Evolutionary conservation across 2,329 filamentous ascomycete genomes (phyloP).

Genomic region (Penicillium corylophilum): DNA sequence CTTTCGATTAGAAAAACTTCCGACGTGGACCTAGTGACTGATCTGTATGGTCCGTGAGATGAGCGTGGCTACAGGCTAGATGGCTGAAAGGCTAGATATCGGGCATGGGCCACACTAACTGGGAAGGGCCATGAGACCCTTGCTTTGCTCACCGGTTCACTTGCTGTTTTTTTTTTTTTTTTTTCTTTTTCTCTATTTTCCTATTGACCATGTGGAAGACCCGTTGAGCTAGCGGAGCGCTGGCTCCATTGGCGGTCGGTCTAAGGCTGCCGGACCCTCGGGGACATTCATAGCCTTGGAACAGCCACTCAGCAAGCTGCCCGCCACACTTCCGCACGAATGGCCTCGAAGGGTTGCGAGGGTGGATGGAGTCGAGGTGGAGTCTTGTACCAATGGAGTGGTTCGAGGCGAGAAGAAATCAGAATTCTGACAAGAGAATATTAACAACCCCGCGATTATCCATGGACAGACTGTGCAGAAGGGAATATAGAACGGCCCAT

Average conservation of each 20-base stretch:
- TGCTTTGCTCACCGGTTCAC: not conserved
- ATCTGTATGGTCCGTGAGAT: constrained; percentile 10
- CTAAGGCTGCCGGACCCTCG: constrained; percentile 30
- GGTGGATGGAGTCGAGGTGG: constrained; percentile 1
- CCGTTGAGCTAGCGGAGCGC: constrained; percentile 23
- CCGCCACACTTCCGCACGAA: constrained; percentile 23
- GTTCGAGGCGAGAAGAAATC: not conserved
- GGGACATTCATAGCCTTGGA: constrained; percentile 12
- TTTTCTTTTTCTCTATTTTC: not conserved
- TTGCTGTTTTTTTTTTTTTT: not conserved
- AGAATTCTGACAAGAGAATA: not conserved
- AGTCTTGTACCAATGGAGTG: constrained; percentile 5
- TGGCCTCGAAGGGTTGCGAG: constrained; percentile 10
- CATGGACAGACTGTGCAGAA: not conserved
- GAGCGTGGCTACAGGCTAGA: constrained; percentile 12
- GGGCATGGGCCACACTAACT: not conserved
- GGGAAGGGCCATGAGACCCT: constrained; percentile 14
- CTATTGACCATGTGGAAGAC: constrained; percentile 13
- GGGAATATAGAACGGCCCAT: constrained; percentile 2
- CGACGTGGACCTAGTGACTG: constrained; percentile 25
- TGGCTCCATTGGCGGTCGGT: constrained; percentile 21
- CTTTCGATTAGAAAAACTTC: constrained; percentile 19
- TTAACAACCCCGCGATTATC: constrained; percentile 2
- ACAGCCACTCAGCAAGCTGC: constrained; percentile 30
- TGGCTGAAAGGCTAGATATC: not conserved